phyloP scores from a whole-genome alignment of 257 asterid genomes.

The Nicotiana sylvestris region DNA sequence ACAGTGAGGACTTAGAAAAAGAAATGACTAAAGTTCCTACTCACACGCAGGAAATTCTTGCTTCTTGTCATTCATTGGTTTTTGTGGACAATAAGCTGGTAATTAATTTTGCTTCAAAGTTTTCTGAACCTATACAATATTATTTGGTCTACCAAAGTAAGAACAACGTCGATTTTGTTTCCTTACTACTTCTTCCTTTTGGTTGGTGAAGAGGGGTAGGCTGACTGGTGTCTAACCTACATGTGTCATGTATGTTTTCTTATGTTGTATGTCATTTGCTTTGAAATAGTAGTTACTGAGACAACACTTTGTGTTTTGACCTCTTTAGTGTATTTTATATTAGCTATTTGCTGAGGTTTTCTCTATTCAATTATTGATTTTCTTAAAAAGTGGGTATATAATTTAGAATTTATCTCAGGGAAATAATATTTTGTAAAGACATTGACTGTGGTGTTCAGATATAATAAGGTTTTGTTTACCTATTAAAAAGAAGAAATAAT shows the following conservation, averaged over 20 bases:
- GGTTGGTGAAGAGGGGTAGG: background rate
- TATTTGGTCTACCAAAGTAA: background rate
- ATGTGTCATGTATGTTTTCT: background rate
- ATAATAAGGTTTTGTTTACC: background rate
- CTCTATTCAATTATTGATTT: background rate
- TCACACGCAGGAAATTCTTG: conserved; percentile 77
- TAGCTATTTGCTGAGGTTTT: background rate
- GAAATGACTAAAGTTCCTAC: conserved; percentile 66
- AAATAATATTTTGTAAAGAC: background rate
- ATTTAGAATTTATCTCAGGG: background rate
- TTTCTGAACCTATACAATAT: background rate
- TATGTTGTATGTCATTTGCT: background rate
- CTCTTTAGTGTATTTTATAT: background rate
- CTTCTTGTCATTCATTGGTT: conserved; percentile 98
- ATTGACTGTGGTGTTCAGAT: background rate
- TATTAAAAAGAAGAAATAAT: background rate
- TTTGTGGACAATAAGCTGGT: conserved; percentile 99
- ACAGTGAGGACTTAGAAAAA: conserved; percentile 59
- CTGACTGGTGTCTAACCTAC: background rate
- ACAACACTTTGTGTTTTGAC: background rate
- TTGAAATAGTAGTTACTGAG: background rate
- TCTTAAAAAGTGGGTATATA: background rate
- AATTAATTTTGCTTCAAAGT: conserved; percentile 10
- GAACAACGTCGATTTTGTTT: background rate
- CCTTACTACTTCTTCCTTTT: background rate